A percentile compares a stretch with the other conserved stretches of the same genome.
phyloP scores from a whole-genome alignment of 768 basidiomycete species.

The Panaeolus papilionaceus region DNA sequence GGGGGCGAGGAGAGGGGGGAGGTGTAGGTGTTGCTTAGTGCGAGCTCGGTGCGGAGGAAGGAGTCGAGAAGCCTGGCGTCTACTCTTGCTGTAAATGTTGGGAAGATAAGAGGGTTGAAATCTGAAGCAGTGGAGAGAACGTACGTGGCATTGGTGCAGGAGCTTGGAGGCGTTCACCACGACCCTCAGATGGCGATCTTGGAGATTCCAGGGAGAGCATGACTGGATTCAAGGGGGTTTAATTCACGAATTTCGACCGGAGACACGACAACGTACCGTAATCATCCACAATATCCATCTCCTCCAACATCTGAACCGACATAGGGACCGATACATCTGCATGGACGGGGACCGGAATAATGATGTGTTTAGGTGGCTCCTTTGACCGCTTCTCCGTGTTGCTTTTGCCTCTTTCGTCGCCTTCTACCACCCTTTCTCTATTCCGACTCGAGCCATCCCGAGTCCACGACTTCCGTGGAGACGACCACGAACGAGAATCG shows the following conservation, averaged over 20 bases:
- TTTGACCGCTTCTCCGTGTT: neutral
- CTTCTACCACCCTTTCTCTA: neutral
- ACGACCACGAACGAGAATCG: neutral
- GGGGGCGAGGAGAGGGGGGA: neutral
- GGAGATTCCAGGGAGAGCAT: neutral
- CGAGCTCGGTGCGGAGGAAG: conserved; percentile 3
- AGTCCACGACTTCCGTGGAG: neutral
- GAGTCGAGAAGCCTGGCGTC: neutral
- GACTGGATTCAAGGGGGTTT: neutral
- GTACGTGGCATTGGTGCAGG: neutral
- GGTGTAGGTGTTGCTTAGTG: neutral
- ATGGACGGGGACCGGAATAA: too few species aligned
- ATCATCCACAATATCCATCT: conserved; percentile 12
- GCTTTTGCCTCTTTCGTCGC: neutral
- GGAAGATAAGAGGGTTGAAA: neutral
- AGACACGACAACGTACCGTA: neutral
- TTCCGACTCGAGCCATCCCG: neutral
- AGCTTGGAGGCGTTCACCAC: neutral
- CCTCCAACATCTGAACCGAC: neutral
- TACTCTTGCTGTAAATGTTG: neutral
- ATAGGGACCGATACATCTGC: too few species aligned
- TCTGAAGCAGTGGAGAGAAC: neutral
- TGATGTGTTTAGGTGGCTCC: neutral
- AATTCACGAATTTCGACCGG: neutral
- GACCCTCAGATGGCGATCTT: neutral